Conservation (phyloP, 2,329 filamentous ascomycete species). For the Pseudogymnoascus sp. region DNA sequence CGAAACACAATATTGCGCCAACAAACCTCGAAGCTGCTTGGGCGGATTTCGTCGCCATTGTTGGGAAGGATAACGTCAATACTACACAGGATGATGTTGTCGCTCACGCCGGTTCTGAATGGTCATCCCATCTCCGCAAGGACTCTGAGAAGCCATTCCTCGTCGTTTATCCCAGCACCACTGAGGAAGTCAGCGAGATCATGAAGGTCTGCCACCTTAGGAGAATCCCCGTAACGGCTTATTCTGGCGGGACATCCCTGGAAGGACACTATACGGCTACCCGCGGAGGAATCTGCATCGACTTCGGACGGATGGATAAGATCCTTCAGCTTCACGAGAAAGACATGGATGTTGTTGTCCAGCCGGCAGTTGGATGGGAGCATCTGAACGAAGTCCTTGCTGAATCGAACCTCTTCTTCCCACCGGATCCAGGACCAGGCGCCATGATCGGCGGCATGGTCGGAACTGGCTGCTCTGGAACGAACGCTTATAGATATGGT, state of each 20-base stretch:
- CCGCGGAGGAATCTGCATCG: constrained; percentile 74
- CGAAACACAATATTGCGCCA: constrained; percentile 52
- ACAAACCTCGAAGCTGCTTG: constrained; percentile 63
- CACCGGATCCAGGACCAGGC: constrained; percentile 83
- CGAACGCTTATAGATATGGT: constrained; percentile 86
- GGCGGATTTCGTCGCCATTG: constrained; percentile 60
- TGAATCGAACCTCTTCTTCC: constrained; percentile 77
- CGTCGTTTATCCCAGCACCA: constrained; percentile 69
- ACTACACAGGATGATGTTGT: constrained; percentile 50
- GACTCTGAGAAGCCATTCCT: constrained; percentile 53
- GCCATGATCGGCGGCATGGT: constrained; percentile 91
- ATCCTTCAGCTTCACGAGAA: constrained; percentile 71
- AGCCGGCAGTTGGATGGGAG: constrained; percentile 84
- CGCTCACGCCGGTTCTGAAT: constrained; percentile 54
- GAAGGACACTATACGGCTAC: constrained; percentile 87
- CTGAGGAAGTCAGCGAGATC: constrained; percentile 76
- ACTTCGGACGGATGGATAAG: constrained; percentile 80
- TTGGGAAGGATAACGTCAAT: constrained; percentile 60
- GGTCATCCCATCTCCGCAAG: constrained; percentile 53
- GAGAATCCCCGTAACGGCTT: constrained; percentile 77
- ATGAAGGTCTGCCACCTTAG: constrained; percentile 83
- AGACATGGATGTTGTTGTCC: constrained; percentile 69
- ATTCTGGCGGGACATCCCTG: constrained; percentile 80
- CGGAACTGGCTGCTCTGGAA: constrained; percentile 67
- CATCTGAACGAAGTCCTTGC: constrained; percentile 70